A percentile compares a stretch with the other conserved stretches of the same genome.
phyloP scores from a whole-genome alignment of 805 yeast species.

The Yarrowia bubula region DNA sequence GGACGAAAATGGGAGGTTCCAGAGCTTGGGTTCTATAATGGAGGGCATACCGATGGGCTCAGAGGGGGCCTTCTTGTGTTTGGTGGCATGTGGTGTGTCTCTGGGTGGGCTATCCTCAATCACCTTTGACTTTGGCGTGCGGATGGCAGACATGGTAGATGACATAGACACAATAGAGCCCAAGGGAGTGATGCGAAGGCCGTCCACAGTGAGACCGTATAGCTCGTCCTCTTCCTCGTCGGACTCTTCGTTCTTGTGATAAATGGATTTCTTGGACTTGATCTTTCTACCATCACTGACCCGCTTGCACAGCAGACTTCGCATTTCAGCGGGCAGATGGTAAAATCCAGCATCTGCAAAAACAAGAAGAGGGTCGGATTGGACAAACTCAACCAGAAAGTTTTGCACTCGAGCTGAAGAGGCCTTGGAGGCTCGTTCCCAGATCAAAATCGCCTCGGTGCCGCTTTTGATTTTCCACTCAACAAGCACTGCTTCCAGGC shows the following conservation, averaged over 20 bases:
- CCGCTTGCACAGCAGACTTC: constrained; percentile 7
- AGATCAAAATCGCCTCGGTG: background rate
- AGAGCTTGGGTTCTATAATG: background rate
- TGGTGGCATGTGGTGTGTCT: background rate
- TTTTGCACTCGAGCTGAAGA: background rate
- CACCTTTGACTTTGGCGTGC: background rate
- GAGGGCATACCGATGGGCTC: background rate
- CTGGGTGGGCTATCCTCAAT: too few relatives aligned
- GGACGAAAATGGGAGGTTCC: background rate
- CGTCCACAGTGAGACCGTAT: background rate
- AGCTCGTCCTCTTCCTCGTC: background rate
- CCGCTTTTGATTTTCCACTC: background rate
- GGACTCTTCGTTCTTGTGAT: background rate
- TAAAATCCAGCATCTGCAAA: background rate
- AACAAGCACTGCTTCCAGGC: background rate
- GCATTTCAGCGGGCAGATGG: background rate
- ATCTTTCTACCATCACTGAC: constrained; percentile 4
- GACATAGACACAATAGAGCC: background rate
- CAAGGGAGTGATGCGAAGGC: background rate
- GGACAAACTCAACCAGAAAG: background rate
- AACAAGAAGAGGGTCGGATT: background rate
- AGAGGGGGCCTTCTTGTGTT: background rate
- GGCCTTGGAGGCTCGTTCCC: background rate
- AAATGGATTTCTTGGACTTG: background rate
- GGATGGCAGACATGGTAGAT: background rate